Conservation (phyloP, 1,284 basidiomycete genomes). For the Takashimella koratensis region DNA sequence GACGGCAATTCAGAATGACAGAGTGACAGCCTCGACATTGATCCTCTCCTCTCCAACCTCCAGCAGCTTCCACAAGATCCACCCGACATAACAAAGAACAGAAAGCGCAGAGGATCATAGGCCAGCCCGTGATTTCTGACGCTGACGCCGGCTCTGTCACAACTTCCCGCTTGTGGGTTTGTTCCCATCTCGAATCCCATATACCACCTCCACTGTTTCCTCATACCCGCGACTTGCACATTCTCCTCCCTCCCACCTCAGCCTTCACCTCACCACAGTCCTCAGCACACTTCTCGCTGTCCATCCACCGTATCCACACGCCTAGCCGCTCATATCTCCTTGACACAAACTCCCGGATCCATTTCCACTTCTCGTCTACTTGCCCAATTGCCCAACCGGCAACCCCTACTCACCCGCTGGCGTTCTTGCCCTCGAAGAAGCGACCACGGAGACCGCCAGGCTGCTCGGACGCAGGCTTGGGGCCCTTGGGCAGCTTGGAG, state of each 20-base stretch:
- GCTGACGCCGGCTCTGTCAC: neutral
- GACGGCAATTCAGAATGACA: neutral
- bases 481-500: constrained; percentile 74
- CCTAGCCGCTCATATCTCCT: too few species aligned
- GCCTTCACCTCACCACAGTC: too few species aligned
- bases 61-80: too few species aligned
- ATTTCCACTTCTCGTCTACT: too few species aligned
- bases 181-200: neutral
- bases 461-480: constrained; percentile 60
- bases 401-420: constrained; percentile 59
- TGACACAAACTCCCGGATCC: too few species aligned
- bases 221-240: neutral
- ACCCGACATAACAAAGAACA: neutral
- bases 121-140: neutral
- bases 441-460: constrained; percentile 68
- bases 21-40: too few species aligned
- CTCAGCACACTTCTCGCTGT: too few species aligned
- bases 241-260: neutral
- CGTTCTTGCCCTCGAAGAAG: constrained; percentile 82
- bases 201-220: neutral
- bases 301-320: too few species aligned
- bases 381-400: too few species aligned
- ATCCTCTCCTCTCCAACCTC: too few species aligned
- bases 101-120: neutral
- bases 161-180: neutral